Evolutionary conservation across 257 asterid genomes (phyloP), one percentile per base, ranked within the genome.

Genomic region (Anisodus acutangulus): DNA sequence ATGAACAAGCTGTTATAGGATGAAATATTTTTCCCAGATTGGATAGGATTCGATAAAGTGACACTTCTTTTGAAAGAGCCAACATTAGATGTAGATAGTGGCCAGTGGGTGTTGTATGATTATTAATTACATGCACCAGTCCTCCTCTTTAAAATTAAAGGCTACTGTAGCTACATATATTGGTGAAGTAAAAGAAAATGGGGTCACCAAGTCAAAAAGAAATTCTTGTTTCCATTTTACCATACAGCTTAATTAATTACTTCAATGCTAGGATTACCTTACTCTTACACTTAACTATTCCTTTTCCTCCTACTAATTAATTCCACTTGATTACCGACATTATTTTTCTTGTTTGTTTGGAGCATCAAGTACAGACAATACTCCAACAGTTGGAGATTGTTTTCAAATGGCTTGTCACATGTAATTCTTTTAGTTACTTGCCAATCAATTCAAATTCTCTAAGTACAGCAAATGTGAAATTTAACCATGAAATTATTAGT

Each of bases 51-150:
- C 17, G 43, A 49, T 62, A 74, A 74, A 74, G 81, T 74, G 81
- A 74, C 59, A 74, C 19, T 74, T 53, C 64, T 26, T 76, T 76
- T 51, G 81, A 76, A 76, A 76, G 63, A 51, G 47, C 47, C 81
- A 49, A 51, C 81, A 51, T 22, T 13, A 76, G 47, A 26, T 76
- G 47, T 71, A 17, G 16, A 13, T 17, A 43, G 31, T 8, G 55
- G 6, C 47, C 35, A 43, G 55, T 43, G 35, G 10, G 15, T 39
- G 74, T 9, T 31, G 35, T 12, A n/a, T 47, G 19, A 0, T 76
- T 51, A 47, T 47, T 47, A 72, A 72, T 72, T 16, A 16, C 3
- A 69, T 69, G 10, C 41, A 12, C 47, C 26, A 58, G 10, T 17
- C 64, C 64, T 17, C 64, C 64, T 58, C 64, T 5, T 3, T 22